phyloP scores from a whole-genome alignment of 345 rosid species.

The Populus simonii region DNA sequence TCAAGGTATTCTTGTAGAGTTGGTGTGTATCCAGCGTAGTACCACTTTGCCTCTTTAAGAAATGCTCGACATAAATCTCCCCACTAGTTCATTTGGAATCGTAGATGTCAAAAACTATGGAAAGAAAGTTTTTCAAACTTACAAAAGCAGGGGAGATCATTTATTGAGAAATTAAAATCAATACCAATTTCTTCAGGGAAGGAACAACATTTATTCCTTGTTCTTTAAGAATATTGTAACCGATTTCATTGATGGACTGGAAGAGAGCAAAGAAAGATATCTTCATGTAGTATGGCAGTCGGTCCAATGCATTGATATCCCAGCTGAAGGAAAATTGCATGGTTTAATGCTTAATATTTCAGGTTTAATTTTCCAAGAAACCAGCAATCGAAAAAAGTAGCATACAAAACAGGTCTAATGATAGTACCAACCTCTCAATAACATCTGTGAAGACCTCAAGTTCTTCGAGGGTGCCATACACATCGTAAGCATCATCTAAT shows the following conservation, averaged over 20 bases:
- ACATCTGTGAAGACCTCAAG: slow-evolving; percentile 15
- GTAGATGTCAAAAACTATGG: no score
- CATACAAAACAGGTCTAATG: no score
- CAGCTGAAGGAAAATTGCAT: background rate
- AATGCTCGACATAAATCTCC: slow-evolving; percentile 31
- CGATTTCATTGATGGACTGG: background rate
- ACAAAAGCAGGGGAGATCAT: no score
- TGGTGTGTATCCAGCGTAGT: slow-evolving; percentile 31
- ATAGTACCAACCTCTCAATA: slow-evolving; percentile 1
- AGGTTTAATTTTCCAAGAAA: no score
- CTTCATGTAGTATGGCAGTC: background rate
- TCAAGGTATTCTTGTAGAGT: slow-evolving; percentile 38
- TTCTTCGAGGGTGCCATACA: slow-evolving; percentile 17
- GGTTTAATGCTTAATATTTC: no score
- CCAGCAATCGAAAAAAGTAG: no score
- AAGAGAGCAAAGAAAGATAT: background rate
- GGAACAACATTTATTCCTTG: background rate
- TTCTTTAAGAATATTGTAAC: background rate
- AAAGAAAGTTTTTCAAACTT: no score
- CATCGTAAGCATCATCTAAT: slow-evolving; percentile 18
- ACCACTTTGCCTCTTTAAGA: slow-evolving; percentile 48
- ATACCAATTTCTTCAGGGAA: background rate
- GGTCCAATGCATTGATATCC: background rate
- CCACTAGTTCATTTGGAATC: slow-evolving; percentile 34
- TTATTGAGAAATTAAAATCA: no score